phyloP scores from a whole-genome alignment of 139 green algal genomes.

The Nannochloris sp. region DNA sequence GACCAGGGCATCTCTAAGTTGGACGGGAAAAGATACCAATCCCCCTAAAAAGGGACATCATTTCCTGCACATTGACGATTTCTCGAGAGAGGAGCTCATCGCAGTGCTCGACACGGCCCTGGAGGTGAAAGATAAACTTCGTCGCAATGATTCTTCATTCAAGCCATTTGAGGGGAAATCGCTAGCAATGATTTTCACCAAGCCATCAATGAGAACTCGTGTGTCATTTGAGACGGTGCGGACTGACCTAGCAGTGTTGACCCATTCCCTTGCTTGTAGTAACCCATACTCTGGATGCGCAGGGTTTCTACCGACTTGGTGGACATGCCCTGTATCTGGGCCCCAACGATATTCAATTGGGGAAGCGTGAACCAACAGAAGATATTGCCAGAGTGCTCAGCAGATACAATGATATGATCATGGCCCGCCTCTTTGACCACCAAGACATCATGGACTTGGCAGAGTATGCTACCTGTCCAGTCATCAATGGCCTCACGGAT shows the following conservation, averaged over 20 bases:
- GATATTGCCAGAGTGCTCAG: constrained; percentile 89
- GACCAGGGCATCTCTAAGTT: constrained; percentile 1
- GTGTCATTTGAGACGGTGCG: constrained; percentile 96
- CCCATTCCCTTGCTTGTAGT: neutral
- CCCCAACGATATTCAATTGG: constrained; percentile 89
- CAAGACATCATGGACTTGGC: constrained; percentile 88
- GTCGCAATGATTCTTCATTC: constrained; percentile 68
- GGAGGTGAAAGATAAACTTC: constrained; percentile 75
- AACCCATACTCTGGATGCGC: constrained; percentile 8
- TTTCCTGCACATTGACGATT: constrained; percentile 89
- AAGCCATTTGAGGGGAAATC: constrained; percentile 85
- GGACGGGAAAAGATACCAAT: neutral
- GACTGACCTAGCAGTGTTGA: neutral
- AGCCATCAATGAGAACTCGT: constrained; percentile 90
- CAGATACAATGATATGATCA: constrained; percentile 97
- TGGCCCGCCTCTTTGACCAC: constrained; percentile 96
- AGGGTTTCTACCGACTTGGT: constrained; percentile 89
- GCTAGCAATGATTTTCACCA: constrained; percentile 99
- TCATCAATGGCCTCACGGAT: constrained; percentile 98
- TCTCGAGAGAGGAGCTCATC: constrained; percentile 70
- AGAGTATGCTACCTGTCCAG: constrained; percentile 65
- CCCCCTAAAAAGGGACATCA: constrained; percentile 22
- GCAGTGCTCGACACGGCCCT: constrained; percentile 68
- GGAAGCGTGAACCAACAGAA: constrained; percentile 90
- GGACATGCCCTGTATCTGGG: constrained; percentile 92